These are phyloP conservation scores for Hypocrella siamensis DNA, from an alignment of 2,329 filamentous ascomycete genomes.

Conservation along the genomic window DNA sequence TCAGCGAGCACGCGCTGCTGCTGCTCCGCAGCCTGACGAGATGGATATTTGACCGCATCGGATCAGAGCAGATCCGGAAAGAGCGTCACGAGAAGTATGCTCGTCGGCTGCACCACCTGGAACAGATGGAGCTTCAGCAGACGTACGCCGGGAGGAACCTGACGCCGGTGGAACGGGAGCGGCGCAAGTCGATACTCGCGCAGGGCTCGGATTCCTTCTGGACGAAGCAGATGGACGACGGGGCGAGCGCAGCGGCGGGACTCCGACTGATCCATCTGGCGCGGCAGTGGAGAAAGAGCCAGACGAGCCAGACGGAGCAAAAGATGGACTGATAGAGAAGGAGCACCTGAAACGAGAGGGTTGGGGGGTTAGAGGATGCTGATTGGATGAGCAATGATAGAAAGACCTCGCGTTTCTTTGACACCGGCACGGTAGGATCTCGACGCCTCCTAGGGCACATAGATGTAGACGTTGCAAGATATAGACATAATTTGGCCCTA, in stretches of 20 bases:
- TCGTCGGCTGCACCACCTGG: slow-evolving; percentile 18
- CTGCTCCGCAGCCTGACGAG: slow-evolving; percentile 31
- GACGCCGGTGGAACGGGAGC: slow-evolving; percentile 18
- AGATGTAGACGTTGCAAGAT: no score
- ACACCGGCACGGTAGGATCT: no score
- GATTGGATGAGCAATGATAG: no score
- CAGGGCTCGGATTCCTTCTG: slow-evolving; percentile 20
- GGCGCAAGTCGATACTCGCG: slow-evolving; percentile 20
- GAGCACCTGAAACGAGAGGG: no score
- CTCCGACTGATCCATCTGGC: slow-evolving; percentile 17
- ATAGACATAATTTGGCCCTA: no score
- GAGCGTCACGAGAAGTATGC: slow-evolving; percentile 24
- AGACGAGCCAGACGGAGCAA: not conserved
- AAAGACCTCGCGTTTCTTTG: no score
- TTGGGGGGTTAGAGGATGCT: no score
- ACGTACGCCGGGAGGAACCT: slow-evolving; percentile 17
- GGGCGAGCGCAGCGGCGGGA: slow-evolving; percentile 18
- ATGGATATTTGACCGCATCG: slow-evolving; percentile 19
- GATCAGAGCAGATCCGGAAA: slow-evolving; percentile 23
- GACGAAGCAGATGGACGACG: slow-evolving; percentile 25
- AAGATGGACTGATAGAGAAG: no score
- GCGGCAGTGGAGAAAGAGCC: slow-evolving; percentile 7
- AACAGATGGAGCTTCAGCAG: slow-evolving; percentile 23
- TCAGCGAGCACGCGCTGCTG: slow-evolving; percentile 59
- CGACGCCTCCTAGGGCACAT: no score